These are phyloP conservation scores for Diaporthe humulicola DNA, from an alignment of 2,329 filamentous ascomycete genomes.

Conservation along the genomic window DNA sequence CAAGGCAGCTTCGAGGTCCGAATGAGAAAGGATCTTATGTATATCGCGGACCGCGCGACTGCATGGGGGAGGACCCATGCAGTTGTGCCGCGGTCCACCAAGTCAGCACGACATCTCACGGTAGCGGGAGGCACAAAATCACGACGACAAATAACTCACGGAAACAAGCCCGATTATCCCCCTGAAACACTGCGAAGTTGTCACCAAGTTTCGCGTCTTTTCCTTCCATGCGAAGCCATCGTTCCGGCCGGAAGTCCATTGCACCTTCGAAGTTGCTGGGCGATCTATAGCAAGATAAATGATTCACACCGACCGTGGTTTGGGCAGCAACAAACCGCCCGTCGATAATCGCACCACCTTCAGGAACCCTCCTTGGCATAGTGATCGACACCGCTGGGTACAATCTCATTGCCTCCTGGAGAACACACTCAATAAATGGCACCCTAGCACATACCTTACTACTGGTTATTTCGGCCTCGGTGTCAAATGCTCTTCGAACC, in stretches of 20 bases:
- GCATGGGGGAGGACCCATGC: no score
- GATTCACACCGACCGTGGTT: not conserved
- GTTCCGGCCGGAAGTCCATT: not conserved
- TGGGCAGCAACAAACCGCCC: not conserved
- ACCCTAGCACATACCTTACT: not conserved
- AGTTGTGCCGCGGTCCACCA: no score
- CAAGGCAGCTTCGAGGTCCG: constrained; percentile 19
- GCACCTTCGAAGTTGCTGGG: constrained; percentile 5
- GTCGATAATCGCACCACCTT: not conserved
- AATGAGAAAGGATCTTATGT: not conserved
- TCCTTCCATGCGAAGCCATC: not conserved
- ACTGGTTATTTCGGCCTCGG: not conserved
- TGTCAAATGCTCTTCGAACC: not conserved
- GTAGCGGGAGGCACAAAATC: no score
- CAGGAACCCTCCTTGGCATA: constrained; percentile 15
- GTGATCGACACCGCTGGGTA: constrained; percentile 7
- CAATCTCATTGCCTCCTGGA: not conserved
- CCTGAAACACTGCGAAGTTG: constrained; percentile 1
- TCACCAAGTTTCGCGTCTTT: not conserved
- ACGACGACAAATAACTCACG: no score
- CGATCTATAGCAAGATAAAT: constrained; percentile 2
- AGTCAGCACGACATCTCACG: no score
- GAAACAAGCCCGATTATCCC: no score
- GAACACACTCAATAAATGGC: not conserved
- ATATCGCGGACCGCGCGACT: no score